These are phyloP conservation scores for Paecilomyces niveus DNA, from an alignment of 2,329 filamentous ascomycete genomes.

Conservation along the genomic window DNA sequence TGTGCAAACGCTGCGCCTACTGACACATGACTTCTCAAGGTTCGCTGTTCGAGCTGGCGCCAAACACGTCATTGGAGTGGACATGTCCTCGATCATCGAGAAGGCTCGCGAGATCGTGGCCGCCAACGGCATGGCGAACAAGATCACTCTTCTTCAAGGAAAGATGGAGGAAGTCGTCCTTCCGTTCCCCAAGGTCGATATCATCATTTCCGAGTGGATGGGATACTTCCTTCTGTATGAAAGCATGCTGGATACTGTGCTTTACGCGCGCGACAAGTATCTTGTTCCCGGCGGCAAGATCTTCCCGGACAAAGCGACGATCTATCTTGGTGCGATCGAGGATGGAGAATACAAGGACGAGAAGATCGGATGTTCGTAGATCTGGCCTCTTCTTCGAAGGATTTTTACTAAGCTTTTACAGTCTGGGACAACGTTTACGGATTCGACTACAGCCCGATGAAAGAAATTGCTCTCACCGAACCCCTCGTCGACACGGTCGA, in stretches of 20 bases:
- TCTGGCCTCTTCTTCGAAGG: background rate
- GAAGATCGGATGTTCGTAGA: conserved; percentile 89
- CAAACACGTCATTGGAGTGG: conserved; percentile 97
- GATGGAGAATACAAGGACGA: conserved; percentile 99
- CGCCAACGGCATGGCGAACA: conserved; percentile 83
- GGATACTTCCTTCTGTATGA: conserved; percentile 98
- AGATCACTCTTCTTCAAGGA: conserved; percentile 95
- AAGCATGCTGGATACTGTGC: conserved; percentile 96
- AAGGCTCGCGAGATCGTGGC: conserved; percentile 95
- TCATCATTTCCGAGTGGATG: conserved; percentile 99
- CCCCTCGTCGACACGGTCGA: conserved; percentile 97
- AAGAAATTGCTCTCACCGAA: conserved; percentile 86
- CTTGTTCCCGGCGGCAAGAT: conserved; percentile 81
- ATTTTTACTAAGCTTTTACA: conserved; percentile 36
- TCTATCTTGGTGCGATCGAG: conserved; percentile 94
- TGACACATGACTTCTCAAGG: conserved; percentile 47
- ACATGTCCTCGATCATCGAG: conserved; percentile 99
- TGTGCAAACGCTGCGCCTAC: conserved; percentile 5
- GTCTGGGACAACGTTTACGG: conserved; percentile 99
- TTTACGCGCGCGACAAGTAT: conserved; percentile 93
- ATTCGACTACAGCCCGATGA: conserved; percentile 92
- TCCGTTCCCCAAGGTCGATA: conserved; percentile 92
- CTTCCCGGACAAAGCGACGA: conserved; percentile 98
- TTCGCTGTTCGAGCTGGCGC: conserved; percentile 94
- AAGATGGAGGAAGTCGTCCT: conserved; percentile 99